Evolutionary conservation across 768 basidiomycete genomes (phyloP).

Genomic region (Xerocomus potaroensis): DNA sequence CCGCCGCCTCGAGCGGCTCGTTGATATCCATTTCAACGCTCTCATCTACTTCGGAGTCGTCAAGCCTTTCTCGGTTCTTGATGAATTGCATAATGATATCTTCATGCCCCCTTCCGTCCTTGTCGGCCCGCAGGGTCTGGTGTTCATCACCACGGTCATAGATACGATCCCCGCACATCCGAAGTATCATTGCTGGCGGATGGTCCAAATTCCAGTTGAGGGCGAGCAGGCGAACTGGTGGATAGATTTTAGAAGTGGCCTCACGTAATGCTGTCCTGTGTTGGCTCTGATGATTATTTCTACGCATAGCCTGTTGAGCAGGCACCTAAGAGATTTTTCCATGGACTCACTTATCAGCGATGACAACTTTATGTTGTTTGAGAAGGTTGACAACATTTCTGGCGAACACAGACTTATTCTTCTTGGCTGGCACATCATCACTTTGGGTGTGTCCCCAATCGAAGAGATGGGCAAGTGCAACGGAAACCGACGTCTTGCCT

Average conservation of each 20-base stretch:
- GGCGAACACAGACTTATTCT: constrained; percentile 62
- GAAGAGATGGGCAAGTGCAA: constrained; percentile 78
- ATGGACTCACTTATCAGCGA: constrained; percentile 81
- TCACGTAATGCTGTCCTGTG: constrained; percentile 73
- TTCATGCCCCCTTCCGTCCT: constrained; percentile 57
- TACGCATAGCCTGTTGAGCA: constrained; percentile 23
- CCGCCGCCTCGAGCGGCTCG: constrained; percentile 49
- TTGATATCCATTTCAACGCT: constrained; percentile 63
- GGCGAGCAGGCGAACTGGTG: constrained; percentile 72
- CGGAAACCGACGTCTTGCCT: constrained; percentile 86
- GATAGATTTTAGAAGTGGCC: constrained; percentile 37
- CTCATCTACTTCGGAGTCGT: constrained; percentile 58
- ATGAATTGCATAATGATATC: constrained; percentile 82
- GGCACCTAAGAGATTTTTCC: not conserved
- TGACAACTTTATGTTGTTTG: constrained; percentile 67
- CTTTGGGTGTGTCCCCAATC: constrained; percentile 90
- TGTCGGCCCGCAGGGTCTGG: constrained; percentile 69
- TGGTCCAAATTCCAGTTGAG: constrained; percentile 69
- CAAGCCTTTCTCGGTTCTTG: constrained; percentile 54
- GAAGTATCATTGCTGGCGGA: constrained; percentile 59
- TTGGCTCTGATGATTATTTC: constrained; percentile 85
- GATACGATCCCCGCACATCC: constrained; percentile 76
- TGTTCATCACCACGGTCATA: constrained; percentile 76
- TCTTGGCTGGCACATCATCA: constrained; percentile 82
- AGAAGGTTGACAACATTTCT: constrained; percentile 67